Conservation (phyloP, 495 filamentous ascomycete species). For the Daldinia grandis region DNA sequence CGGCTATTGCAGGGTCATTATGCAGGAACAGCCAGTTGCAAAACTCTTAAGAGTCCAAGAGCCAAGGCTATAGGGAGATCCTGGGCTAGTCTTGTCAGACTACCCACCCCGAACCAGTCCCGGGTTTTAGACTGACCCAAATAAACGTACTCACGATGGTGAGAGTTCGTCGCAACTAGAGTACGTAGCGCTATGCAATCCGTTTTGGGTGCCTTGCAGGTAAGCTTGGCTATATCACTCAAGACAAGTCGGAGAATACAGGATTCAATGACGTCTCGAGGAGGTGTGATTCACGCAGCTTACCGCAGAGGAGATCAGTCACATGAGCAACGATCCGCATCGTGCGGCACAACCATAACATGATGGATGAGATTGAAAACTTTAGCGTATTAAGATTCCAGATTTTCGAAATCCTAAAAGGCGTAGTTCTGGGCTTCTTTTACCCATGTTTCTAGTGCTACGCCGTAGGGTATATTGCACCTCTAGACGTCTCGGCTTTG, state of each 20-base stretch:
- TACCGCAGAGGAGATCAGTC: constrained; percentile 31
- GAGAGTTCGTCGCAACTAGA: constrained; percentile 22
- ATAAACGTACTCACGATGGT: constrained; percentile 5
- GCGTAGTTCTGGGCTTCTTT: constrained; percentile 15
- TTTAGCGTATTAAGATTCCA: constrained; percentile 7
- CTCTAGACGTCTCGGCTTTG: constrained; percentile 18
- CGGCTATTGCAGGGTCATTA: constrained; percentile 11
- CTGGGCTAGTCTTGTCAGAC: constrained; percentile 4
- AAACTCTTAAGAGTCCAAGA: constrained; percentile 1
- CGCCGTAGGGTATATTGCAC: constrained; percentile 8
- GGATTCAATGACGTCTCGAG: constrained; percentile 26
- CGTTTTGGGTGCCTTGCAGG: constrained; percentile 37
- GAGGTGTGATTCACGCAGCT: constrained; percentile 39
- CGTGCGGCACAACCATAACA: constrained; percentile 20
- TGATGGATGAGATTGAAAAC: constrained; percentile 2
- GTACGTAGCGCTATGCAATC: constrained; percentile 24
- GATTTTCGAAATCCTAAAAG: constrained; percentile 10
- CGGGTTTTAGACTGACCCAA: constrained; percentile 3
- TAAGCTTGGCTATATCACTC: constrained; percentile 24
- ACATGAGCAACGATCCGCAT: constrained; percentile 32
- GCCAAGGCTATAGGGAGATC: neutral
- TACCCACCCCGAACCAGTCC: constrained; percentile 12
- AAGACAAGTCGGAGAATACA: constrained; percentile 14
- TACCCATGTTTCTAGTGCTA: constrained; percentile 15
- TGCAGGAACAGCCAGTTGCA: constrained; percentile 33